A percentile compares a stretch with the other conserved stretches of the same genome.
These are phyloP conservation scores for Aspergillus bridgeri DNA, from an alignment of 495 filamentous ascomycete genomes.

Conservation along the genomic window DNA sequence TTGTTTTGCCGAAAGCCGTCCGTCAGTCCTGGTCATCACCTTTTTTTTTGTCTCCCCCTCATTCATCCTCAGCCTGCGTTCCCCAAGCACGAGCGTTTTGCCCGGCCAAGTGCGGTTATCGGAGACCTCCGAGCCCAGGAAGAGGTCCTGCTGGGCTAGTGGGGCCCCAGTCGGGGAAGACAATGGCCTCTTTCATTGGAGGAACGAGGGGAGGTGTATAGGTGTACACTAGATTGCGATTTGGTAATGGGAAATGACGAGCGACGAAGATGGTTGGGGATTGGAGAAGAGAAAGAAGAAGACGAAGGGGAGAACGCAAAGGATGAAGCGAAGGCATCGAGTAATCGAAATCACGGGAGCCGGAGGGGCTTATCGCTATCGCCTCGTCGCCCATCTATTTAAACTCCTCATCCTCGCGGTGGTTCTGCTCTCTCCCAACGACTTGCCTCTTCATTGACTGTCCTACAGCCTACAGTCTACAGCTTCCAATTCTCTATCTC, in stretches of 20 bases:
- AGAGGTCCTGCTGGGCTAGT: background rate
- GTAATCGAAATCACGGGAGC: slow-evolving; percentile 12
- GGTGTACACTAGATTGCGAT: slow-evolving; percentile 11
- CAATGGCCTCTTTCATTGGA: background rate
- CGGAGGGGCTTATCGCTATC: slow-evolving; percentile 9
- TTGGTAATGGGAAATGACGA: slow-evolving; percentile 9
- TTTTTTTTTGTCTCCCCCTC: background rate
- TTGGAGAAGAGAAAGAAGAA: background rate
- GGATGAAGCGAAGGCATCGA: slow-evolving; percentile 16
- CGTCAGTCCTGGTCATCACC: background rate
- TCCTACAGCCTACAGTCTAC: too few relatives aligned
- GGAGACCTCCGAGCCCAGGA: slow-evolving; percentile 26
- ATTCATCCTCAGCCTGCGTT: background rate
- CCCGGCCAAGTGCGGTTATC: slow-evolving; percentile 18
- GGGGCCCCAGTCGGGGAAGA: background rate
- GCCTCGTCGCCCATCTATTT: background rate
- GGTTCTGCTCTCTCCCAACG: background rate
- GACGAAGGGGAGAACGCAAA: background rate
- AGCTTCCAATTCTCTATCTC: background rate
- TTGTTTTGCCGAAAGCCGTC: background rate
- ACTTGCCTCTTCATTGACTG: background rate
- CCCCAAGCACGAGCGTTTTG: background rate
- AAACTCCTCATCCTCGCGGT: background rate
- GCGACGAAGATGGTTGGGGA: background rate
- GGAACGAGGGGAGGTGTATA: slow-evolving; percentile 1